Percentiles rank a stretch among this genome's conserved stretches.
Evolutionary conservation across 768 basidiomycete species (phyloP).

Genomic region (Panaeolus papilionaceus): DNA sequence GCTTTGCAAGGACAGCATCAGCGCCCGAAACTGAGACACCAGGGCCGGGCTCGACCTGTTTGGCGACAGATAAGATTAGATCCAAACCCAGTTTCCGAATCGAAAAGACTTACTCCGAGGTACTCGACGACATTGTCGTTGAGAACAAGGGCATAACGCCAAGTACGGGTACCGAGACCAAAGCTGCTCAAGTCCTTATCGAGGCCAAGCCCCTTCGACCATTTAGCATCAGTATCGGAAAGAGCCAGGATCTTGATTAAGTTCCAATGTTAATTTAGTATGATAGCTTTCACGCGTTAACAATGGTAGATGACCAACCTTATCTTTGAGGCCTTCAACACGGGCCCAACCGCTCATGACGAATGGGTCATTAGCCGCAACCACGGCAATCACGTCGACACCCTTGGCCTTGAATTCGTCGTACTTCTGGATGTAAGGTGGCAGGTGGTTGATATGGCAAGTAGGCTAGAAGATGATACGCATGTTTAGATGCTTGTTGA

Average conservation of each 20-base stretch:
- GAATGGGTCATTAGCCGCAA: slow-evolving; percentile 83
- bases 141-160: slow-evolving; percentile 67
- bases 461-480: slow-evolving; percentile 47
- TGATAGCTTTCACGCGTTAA: background rate
- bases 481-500: slow-evolving; percentile 28
- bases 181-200: slow-evolving; percentile 52
- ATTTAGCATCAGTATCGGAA: slow-evolving; percentile 59
- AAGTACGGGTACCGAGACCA: slow-evolving; percentile 64
- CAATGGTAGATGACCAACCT: slow-evolving; percentile 43
- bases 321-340: slow-evolving; percentile 67
- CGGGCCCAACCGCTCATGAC: slow-evolving; percentile 73
- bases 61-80: slow-evolving; percentile 20
- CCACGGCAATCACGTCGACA: slow-evolving; percentile 72
- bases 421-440: slow-evolving; percentile 70
- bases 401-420: slow-evolving; percentile 82
- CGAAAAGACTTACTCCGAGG: slow-evolving; percentile 51
- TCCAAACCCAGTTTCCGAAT: background rate
- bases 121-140: slow-evolving; percentile 77
- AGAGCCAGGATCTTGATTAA: slow-evolving; percentile 59
- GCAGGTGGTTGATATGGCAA: slow-evolving; percentile 70
- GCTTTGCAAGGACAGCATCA: slow-evolving; percentile 60
- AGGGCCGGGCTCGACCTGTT: slow-evolving; percentile 54
- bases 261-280: background rate
- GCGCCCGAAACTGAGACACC: slow-evolving; percentile 64
- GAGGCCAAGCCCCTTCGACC: slow-evolving; percentile 63